Base-by-base conservation (phyloP, 192 early-diverging fungal species). In the Coemansia sp. region DNA sequence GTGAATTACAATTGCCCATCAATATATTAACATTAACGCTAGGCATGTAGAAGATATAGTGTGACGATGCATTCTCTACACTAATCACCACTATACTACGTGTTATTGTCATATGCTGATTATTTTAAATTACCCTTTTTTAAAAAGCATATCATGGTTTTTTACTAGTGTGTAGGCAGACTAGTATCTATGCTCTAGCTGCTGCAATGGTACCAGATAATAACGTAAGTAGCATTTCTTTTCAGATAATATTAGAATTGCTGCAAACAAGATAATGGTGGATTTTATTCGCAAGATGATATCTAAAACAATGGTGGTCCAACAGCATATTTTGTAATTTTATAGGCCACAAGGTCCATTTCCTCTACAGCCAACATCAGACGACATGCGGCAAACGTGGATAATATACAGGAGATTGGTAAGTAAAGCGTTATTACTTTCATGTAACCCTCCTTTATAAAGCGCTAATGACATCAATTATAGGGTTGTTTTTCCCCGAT, bases 361-460 rank as follows among this genome's bases (percentile, higher is more conserved):
- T 34, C 57, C 24, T 44, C 23, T 22, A 53, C 26, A 26, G 41
- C 38, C 41, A 48, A n/a, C 57, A 47, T 47, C 57, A 59, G 57
- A 21, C 38, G 57, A 59, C 57, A 34, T 25, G 30, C 26, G 38
- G 57, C 57, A 59, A 44, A 31, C 47, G 57, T 44, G 26, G 24
- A 31, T 44, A 59, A 59, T 59, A 47, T 59, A 48, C 18, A 34
- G 22, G 38, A 41, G 47, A 59, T 47, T 59, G 57, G 57, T 59
- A 59, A 59, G 57, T 14, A 5, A 38, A 16, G 32, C 31, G 28
- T 34, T 56, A 56, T 56, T 34, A 56, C 8, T 56, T 56, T 4
- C 28, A 56, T 56, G 31, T 56, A 22, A 56, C 22, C 16, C 16
- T 18, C 9, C 54, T 55, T 19, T 34, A 34, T 34, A 28, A 56